Base-by-base conservation (phyloP, 768 basidiomycete species). In the Tubosaeta sp. region DNA sequence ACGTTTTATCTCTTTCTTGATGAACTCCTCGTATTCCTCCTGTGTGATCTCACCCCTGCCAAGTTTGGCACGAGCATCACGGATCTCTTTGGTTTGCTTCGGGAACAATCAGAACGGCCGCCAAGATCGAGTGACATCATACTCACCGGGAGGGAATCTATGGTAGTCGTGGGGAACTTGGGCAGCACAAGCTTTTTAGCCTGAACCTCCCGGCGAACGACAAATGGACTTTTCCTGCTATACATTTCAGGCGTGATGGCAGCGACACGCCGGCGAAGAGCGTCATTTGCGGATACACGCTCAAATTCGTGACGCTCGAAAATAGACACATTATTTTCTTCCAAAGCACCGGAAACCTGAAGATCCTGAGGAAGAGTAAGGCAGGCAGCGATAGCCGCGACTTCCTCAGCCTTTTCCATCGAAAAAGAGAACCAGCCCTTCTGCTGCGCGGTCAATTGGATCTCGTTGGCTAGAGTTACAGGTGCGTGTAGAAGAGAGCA, bases 401-500 rank as follows among this genome's bases (percentile, higher is more conserved):
- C 93, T 72, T 99, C 96, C 40, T 73, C 73, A 27, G 88, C 90
- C 79, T 99, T 99, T 80, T 99, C 95, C 53, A 89, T 76, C 45
- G 96, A 96, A 70, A 98, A 99, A 6, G 96, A 90, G 76, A 99
- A 92, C 95, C 96, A 99, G 66, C 94, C 93, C 74, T 85, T 88
- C 71, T 94, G 89, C 70, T 95, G 82, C 18, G 77, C 67, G 30
- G 90, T 88, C 63, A 99, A 78, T 74, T 94, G 90, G 59, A 79
- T 90, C 79, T 99, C 96, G 27, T 86, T 87, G 41, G 84, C 84
- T 69, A 98, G 83, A 45, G 94, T 94, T 68, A 99, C 94, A 31
- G 96, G 96, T 39, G 89, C 97, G 79, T 99, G 96, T 59, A 99
- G 84, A 63, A 99, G 90, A 49, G 96, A 98, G 24, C 95, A 98